A percentile compares a stretch with the other conserved stretches of the same genome.
These are phyloP conservation scores for Mariannaea sp. DNA, from an alignment of 2,329 filamentous ascomycete genomes.

Conservation along the genomic window DNA sequence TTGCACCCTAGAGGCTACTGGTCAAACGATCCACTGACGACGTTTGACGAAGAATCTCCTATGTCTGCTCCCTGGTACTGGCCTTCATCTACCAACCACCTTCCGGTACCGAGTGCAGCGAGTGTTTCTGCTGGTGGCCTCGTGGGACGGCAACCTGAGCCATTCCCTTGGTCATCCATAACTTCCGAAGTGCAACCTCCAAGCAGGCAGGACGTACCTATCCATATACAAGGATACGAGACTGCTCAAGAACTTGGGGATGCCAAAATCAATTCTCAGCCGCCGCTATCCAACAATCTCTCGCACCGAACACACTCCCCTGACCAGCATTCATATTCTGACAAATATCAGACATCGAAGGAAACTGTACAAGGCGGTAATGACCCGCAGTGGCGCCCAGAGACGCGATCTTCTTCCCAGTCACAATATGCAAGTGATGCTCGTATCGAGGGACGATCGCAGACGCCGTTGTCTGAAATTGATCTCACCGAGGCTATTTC, in stretches of 20 bases:
- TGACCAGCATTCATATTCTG: background rate
- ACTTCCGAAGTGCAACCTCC: background rate
- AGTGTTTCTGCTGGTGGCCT: slow-evolving; percentile 23
- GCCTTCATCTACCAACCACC: slow-evolving; percentile 22
- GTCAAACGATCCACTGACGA: slow-evolving; percentile 14
- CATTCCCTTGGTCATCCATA: slow-evolving; percentile 34
- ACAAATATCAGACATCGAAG: slow-evolving; percentile 3
- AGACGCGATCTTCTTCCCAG: slow-evolving; percentile 41
- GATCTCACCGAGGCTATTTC: slow-evolving; percentile 18
- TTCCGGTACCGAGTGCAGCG: slow-evolving; percentile 24
- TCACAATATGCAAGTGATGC: slow-evolving; percentile 45
- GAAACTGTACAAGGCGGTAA: background rate
- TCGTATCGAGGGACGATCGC: slow-evolving; percentile 28
- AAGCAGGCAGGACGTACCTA: background rate
- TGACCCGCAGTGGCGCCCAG: background rate
- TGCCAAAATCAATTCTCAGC: background rate
- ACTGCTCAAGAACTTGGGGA: slow-evolving; percentile 1
- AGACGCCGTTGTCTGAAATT: slow-evolving; percentile 24
- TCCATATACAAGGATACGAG: background rate
- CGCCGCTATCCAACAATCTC: slow-evolving; percentile 11
- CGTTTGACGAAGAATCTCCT: slow-evolving; percentile 30
- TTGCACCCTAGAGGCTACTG: slow-evolving; percentile 30
- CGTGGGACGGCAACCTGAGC: slow-evolving; percentile 27
- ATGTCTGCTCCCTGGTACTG: slow-evolving; percentile 28
- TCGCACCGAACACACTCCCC: slow-evolving; percentile 15